These are phyloP conservation scores for Pythium brachiatum DNA, from an alignment of 352 stramenopile genomes.

Conservation along the genomic window DNA sequence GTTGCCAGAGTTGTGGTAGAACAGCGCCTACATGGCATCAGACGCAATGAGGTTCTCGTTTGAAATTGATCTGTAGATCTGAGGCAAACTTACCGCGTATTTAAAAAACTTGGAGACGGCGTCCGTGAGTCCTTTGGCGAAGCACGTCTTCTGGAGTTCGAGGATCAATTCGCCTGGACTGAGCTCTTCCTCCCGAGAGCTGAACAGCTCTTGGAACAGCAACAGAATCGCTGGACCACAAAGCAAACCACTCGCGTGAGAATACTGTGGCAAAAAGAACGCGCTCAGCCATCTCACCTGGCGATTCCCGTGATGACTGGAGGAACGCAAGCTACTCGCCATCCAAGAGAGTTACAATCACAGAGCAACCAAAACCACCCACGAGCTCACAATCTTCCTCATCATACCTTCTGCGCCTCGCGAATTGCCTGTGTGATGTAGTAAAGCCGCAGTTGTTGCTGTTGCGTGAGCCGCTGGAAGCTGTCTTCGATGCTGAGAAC, in stretches of 20 bases:
- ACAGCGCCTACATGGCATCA: slow-evolving; percentile 9
- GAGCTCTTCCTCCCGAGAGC: slow-evolving; percentile 8
- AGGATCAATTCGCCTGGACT: slow-evolving; percentile 15
- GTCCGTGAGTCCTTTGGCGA: slow-evolving; percentile 5
- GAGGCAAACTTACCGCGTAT: slow-evolving; percentile 3
- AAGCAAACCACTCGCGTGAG: neutral
- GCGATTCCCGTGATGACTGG: slow-evolving; percentile 11
- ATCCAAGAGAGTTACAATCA: slow-evolving; percentile 8
- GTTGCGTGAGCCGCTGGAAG: slow-evolving; percentile 6
- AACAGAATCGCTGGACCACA: slow-evolving; percentile 13
- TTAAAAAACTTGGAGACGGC: slow-evolving; percentile 13
- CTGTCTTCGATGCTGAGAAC: slow-evolving; percentile 9
- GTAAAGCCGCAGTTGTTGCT: slow-evolving; percentile 15
- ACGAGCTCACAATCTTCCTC: too few relatives aligned
- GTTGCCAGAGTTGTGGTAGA: slow-evolving; percentile 19
- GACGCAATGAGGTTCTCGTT: too few relatives aligned
- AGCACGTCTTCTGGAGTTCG: slow-evolving; percentile 13
- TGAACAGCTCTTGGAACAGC: slow-evolving; percentile 24
- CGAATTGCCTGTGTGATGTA: slow-evolving; percentile 8
- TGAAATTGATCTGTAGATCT: too few relatives aligned
- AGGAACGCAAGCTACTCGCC: too few relatives aligned
- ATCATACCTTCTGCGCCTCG: slow-evolving; percentile 20
- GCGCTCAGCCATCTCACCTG: neutral
- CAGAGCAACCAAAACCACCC: neutral
- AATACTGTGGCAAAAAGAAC: too few relatives aligned